phyloP scores from a whole-genome alignment of 305 asterid genomes.

The Stenogyne calaminthoides region DNA sequence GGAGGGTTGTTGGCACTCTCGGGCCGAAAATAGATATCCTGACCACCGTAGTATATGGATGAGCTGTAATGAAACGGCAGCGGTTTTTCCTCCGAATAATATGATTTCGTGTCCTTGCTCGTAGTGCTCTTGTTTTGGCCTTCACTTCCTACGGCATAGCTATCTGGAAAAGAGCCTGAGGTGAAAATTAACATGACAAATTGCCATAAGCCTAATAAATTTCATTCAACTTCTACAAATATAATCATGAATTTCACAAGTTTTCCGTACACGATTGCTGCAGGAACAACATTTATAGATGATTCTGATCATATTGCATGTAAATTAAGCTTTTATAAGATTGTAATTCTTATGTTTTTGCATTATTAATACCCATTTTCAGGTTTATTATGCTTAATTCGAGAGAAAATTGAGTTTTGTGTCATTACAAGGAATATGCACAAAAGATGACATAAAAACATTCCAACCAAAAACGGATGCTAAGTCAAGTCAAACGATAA shows the following conservation, averaged over 20 bases:
- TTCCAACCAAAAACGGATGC: no score
- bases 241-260: no score
- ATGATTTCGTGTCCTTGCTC: slow-evolving; percentile 38
- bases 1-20: slow-evolving; percentile 49
- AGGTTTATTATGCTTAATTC: no score
- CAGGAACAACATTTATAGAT: background rate
- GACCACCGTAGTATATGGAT: slow-evolving; percentile 90
- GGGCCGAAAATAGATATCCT: slow-evolving; percentile 69
- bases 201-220: no score
- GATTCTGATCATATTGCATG: no score
- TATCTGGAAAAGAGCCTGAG: slow-evolving; percentile 26
- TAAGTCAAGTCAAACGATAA: background rate
- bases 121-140: slow-evolving; percentile 36
- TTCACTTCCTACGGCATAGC: slow-evolving; percentile 32
- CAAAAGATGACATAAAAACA: no score
- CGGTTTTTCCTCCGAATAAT: slow-evolving; percentile 51
- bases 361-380: no score
- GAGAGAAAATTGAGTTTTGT: no score
- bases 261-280: background rate
- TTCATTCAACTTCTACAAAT: no score
- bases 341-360: no score
- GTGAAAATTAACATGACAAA: background rate
- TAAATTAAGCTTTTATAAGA: no score
- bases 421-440: no score
- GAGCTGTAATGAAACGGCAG: slow-evolving; percentile 79